A percentile compares a stretch with the other conserved stretches of the same genome.
phyloP scores from a whole-genome alignment of 2,329 filamentous ascomycete genomes.

The Xylaria sp. region DNA sequence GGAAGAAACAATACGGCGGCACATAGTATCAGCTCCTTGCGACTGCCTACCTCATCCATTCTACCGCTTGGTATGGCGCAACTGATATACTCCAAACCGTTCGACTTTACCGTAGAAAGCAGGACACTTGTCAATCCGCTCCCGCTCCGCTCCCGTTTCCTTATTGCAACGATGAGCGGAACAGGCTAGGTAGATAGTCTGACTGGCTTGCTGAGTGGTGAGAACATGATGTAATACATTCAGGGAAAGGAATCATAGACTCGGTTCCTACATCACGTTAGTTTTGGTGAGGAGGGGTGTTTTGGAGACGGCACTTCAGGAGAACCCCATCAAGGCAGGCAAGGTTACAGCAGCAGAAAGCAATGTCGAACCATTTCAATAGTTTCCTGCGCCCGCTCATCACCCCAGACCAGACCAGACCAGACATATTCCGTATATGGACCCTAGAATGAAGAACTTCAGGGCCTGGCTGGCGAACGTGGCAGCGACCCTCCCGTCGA shows the following conservation, averaged over 20 bases:
- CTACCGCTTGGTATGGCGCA: not conserved
- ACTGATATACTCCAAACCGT: not conserved
- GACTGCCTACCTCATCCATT: not conserved
- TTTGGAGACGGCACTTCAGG: too few relatives aligned
- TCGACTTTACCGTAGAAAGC: not conserved
- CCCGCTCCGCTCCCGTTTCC: not conserved
- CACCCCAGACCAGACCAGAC: conserved; percentile 15
- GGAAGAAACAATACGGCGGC: not conserved
- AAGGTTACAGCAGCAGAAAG: conserved; percentile 1
- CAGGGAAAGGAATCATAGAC: not conserved
- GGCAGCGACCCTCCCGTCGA: too few relatives aligned
- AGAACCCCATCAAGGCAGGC: too few relatives aligned
- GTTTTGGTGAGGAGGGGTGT: too few relatives aligned
- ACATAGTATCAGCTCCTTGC: not conserved
- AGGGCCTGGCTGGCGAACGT: too few relatives aligned
- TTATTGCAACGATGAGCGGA: not conserved
- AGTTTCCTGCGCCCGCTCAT: conserved; percentile 20
- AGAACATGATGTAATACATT: not conserved
- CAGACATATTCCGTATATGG: too few relatives aligned
- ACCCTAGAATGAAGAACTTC: not conserved
- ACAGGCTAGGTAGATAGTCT: not conserved
- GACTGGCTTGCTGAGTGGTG: not conserved
- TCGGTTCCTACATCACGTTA: not conserved
- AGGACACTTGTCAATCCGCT: not conserved
- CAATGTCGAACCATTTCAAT: conserved; percentile 17